Conservation (phyloP, 2,329 filamentous ascomycete genomes). For the Pezicula neosporulosa region DNA sequence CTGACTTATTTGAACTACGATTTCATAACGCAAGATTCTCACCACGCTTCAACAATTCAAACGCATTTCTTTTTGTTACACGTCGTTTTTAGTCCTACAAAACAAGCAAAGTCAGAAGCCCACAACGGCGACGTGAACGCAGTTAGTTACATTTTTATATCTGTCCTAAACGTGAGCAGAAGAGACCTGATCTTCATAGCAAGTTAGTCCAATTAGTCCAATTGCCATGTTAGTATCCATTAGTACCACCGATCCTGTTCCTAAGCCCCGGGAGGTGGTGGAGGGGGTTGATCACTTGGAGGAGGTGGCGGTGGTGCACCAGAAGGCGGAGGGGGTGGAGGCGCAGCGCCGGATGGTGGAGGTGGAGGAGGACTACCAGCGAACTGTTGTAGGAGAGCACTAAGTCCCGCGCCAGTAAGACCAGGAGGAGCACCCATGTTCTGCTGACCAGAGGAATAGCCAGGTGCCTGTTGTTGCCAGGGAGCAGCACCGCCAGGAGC, state of each 20-base stretch:
- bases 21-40: no score
- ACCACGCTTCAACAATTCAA: no score
- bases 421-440: conserved; percentile 45
- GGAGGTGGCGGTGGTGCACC: conserved; percentile 57
- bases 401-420: conserved; percentile 54
- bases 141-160: no score
- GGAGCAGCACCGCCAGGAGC: conserved; percentile 47
- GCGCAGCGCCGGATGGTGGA: conserved; percentile 53
- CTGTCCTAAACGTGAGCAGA: neutral
- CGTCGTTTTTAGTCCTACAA: no score
- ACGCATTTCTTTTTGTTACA: no score
- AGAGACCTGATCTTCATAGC: neutral
- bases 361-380: conserved; percentile 43
- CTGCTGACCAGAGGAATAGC: conserved; percentile 34
- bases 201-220: neutral
- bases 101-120: no score
- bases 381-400: conserved; percentile 65
- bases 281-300: conserved; percentile 56
- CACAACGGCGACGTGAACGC: no score
- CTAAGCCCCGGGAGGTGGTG: conserved; percentile 49
- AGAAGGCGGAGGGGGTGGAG: conserved; percentile 49
- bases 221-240: conserved; percentile 1
- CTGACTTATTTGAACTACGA: no score
- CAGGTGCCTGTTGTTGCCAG: conserved; percentile 39
- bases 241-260: neutral